A percentile compares a stretch with the other conserved stretches of the same genome.
Evolutionary conservation across 2,329 filamentous ascomycete species (phyloP).

Genomic region (Exophiala phaeomuriformis): DNA sequence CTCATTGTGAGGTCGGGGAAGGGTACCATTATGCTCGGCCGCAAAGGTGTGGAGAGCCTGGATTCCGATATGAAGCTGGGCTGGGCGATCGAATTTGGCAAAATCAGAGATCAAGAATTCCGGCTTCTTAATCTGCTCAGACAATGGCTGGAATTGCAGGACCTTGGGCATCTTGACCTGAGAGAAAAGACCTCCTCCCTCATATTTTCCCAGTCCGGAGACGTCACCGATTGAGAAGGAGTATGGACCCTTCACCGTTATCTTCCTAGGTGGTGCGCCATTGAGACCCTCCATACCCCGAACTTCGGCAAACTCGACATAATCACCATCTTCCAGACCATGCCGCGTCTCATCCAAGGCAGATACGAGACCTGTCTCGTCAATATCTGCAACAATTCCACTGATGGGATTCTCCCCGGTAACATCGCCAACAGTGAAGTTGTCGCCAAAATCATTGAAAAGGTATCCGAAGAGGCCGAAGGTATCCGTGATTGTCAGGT

Average conservation of each 20-base stretch:
- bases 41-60: slow-evolving; percentile 86
- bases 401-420: slow-evolving; percentile 81
- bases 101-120: slow-evolving; percentile 91
- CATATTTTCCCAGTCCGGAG: slow-evolving; percentile 75
- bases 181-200: slow-evolving; percentile 79
- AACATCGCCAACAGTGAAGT: slow-evolving; percentile 82
- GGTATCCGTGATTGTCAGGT: slow-evolving; percentile 76
- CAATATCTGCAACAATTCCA: slow-evolving; percentile 84
- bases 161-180: slow-evolving; percentile 99
- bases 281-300: slow-evolving; percentile 90
- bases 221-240: slow-evolving; percentile 97
- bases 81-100: slow-evolving; percentile 92
- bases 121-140: slow-evolving; percentile 71
- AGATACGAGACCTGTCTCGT: slow-evolving; percentile 84
- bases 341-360: slow-evolving; percentile 91
- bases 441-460: slow-evolving; percentile 94
- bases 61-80: slow-evolving; percentile 84
- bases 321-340: slow-evolving; percentile 92
- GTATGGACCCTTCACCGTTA: slow-evolving; percentile 91
- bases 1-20: slow-evolving; percentile 77
- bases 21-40: slow-evolving; percentile 59
- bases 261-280: slow-evolving; percentile 72
- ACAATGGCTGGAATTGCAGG: slow-evolving; percentile 77
- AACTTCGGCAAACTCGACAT: slow-evolving; percentile 87
- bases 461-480: slow-evolving; percentile 92